These are phyloP conservation scores for Meripilus lineatus DNA, from an alignment of 1,284 basidiomycete species.

Conservation along the genomic window DNA sequence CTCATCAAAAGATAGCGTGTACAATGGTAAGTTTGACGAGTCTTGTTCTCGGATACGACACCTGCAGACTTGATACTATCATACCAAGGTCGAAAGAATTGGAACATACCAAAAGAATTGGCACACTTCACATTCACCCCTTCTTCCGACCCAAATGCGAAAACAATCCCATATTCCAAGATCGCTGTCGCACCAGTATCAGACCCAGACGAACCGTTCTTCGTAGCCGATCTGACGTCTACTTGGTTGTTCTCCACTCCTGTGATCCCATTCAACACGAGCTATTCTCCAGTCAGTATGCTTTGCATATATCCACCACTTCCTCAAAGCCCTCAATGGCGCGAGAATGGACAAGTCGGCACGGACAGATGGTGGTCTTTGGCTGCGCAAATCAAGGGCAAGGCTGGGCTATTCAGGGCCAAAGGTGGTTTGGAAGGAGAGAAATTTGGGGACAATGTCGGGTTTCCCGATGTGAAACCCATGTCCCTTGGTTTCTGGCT, in stretches of 20 bases:
- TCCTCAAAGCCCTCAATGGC: conserved; percentile 11
- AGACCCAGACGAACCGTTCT: conserved; percentile 9
- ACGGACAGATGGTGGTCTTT: conserved; percentile 8
- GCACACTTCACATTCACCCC: conserved; percentile 13
- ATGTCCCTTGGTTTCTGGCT: conserved; percentile 10
- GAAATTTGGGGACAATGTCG: conserved; percentile 9
- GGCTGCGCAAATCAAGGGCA: conserved; percentile 8
- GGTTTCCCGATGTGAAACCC: conserved; percentile 10
- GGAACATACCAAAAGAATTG: conserved; percentile 9
- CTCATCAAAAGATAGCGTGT: conserved; percentile 8
- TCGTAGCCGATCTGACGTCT: conserved; percentile 6
- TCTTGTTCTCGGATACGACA: too few species aligned
- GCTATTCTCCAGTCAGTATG: neutral
- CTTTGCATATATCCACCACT: conserved; percentile 6
- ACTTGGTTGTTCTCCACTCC: conserved; percentile 2
- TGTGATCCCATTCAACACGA: conserved; percentile 7
- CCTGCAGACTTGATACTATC: neutral
- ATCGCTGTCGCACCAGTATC: conserved; percentile 4
- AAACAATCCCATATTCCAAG: conserved; percentile 9
- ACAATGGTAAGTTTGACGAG: conserved; percentile 11
- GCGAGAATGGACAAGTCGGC: conserved; percentile 8
- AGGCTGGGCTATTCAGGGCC: conserved; percentile 7
- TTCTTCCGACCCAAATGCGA: neutral
- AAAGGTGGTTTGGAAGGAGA: conserved; percentile 10
- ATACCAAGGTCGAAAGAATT: conserved; percentile 11